These are phyloP conservation scores for Ophiognomonia clavigignenti-juglandacearum DNA, from an alignment of 2,329 filamentous ascomycete genomes.

Conservation along the genomic window DNA sequence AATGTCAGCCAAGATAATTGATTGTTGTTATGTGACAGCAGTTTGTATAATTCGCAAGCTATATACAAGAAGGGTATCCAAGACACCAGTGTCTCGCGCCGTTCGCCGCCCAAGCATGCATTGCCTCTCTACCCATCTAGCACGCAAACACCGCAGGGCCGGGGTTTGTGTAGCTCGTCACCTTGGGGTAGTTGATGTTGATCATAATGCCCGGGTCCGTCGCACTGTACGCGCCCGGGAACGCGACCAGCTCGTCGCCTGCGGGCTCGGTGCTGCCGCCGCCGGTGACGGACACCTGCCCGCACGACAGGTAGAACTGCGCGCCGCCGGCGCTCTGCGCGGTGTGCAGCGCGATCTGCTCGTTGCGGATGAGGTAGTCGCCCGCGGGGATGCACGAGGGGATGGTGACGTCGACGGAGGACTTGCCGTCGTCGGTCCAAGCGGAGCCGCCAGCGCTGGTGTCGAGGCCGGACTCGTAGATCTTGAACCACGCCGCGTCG, in stretches of 20 bases:
- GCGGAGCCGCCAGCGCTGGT: constrained; percentile 3
- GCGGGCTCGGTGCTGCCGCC: constrained; percentile 16
- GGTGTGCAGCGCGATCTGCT: constrained; percentile 23
- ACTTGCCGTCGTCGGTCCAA: constrained; percentile 13
- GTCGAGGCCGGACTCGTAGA: constrained; percentile 25
- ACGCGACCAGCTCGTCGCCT: constrained; percentile 14
- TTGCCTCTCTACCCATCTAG: neutral
- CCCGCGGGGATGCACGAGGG: constrained; percentile 21
- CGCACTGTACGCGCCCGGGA: constrained; percentile 21
- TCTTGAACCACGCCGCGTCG: constrained; percentile 33
- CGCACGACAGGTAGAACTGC: constrained; percentile 21
- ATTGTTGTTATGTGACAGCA: too few relatives aligned
- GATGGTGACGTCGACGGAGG: constrained; percentile 18
- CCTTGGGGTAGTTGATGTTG: constrained; percentile 23
- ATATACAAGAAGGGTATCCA: neutral
- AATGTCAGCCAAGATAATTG: too few relatives aligned
- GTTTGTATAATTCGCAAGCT: too few relatives aligned
- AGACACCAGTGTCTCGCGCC: neutral
- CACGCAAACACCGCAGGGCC: constrained; percentile 2
- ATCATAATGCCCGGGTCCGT: constrained; percentile 21
- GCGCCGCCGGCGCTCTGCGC: constrained; percentile 19
- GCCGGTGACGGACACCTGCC: constrained; percentile 19
- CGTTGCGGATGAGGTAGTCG: constrained; percentile 23
- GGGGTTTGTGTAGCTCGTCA: constrained; percentile 20
- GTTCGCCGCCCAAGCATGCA: neutral